Base-by-base conservation (phyloP, 2,329 filamentous ascomycete species). In the Colletotrichum sublineola region DNA sequence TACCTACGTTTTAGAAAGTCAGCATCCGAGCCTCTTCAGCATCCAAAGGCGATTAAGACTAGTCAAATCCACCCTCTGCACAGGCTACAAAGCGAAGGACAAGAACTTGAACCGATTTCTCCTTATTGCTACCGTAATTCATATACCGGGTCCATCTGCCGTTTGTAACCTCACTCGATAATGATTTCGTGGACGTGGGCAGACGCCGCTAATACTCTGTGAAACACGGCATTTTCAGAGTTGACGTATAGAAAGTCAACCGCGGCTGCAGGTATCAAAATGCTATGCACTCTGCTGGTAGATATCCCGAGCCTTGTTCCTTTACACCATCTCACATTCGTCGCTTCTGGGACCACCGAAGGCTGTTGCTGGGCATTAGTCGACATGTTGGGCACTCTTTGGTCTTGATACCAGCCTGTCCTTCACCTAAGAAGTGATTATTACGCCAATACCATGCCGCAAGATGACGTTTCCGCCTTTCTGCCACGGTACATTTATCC, bases 401-500 rank as follows among this genome's bases (percentile, higher is more conserved):
- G 7, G 14, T 15, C 6, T 15, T 53, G 29, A 53, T 29, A 31
- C 1, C 29, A 33, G 50, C 6, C 29, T 33, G 5, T 50, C 11
- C 48, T 2, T 29, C 48, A 29, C 48, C 24, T 11, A 2, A 29
- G 5, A 24, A 14, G 24, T 29, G n/a, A 50, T 6, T 50, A 5
- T 15, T 24, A 9, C n/a, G 46, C 9, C 46, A 12, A 50, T 50
- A 6, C 5, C 48, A 14, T 50, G 48, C n/a, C n/a, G 24, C 9
- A n/a, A 50, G 5, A 50, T 24, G 20, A 50, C 38, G 24, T 14
- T 42, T 62, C 9, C 46, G n/a, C 15, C 24, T 48, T 44, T 15
- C 48, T 57, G 33, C 38, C 36, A 33, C 52, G 57, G 57, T 42
- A 57, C 48, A 52, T 50, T 68, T 7, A 29, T 48, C 48, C 24